Percentiles rank a stretch among this genome's conserved stretches.
Conservation (phyloP, 2,329 filamentous ascomycete genomes). For the Cephalotrichum gorgonifer region DNA sequence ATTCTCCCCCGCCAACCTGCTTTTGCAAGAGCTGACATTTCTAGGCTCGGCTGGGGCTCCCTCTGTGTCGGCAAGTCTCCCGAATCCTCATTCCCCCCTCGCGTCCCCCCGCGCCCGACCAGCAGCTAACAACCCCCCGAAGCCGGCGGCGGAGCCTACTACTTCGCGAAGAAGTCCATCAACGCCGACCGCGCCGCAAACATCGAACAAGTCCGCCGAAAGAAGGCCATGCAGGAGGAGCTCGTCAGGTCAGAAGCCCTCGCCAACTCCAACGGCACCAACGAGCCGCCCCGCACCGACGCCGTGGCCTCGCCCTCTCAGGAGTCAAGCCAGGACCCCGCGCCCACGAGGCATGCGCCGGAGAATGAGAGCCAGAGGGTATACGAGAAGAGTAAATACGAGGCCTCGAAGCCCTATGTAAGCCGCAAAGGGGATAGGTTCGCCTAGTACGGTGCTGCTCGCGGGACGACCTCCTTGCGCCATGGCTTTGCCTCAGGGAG, state of each 20-base stretch:
- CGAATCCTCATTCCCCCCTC: not conserved
- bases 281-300: conserved; percentile 45
- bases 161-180: conserved; percentile 90
- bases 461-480: not conserved
- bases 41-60: conserved; percentile 83
- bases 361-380: conserved; percentile 57
- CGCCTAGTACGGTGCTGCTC: conserved; percentile 29
- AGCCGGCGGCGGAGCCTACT: conserved; percentile 89
- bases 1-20: conserved; percentile 4
- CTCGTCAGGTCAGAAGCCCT: conserved; percentile 4
- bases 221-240: conserved; percentile 42
- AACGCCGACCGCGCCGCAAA: conserved; percentile 75
- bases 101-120: not conserved
- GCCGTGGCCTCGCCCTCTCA: conserved; percentile 53
- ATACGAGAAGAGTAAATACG: conserved; percentile 80
- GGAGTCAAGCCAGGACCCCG: conserved; percentile 70
- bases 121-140: conserved; percentile 12
- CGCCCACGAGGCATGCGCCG: conserved; percentile 72
- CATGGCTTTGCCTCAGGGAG: too few species aligned
- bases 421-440: conserved; percentile 83
- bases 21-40: not conserved
- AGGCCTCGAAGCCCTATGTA: conserved; percentile 64
- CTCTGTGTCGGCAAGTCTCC: conserved; percentile 63
- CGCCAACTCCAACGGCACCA: conserved; percentile 17
- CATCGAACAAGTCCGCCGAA: conserved; percentile 54